Evolutionary conservation across 345 rosid species (phyloP), one percentile per base, ranked within the genome.

Genomic region (Bruguiera sexangula): DNA sequence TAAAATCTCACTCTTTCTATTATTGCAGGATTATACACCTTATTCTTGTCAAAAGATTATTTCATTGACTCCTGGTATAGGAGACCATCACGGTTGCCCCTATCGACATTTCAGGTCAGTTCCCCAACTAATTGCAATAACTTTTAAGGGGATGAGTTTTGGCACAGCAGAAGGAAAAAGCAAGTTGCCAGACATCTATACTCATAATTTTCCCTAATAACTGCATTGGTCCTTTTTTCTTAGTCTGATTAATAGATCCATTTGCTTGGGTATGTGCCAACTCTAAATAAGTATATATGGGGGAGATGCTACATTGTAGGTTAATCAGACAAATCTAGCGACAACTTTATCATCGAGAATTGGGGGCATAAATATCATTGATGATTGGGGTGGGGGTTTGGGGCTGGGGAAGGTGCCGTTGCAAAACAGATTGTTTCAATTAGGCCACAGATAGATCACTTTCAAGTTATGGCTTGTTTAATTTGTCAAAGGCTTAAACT

Each of bases 41-140:
- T 92, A 85, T 84, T 87, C 96, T 70, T 95, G 97, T 83, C 96
- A 87, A 74, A 95, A 88, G 75, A 79, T 87, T 68, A 92, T 92
- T 63, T 83, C 87, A 34, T 83, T 80, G 57, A 87, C 90, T 66
- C 98, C 98, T 77, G 87, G 92, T 16, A 84, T 77, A 48, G 97
- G 99, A 26, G 96, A 92, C 77, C 91, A 95, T 77, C 96, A 90
- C 66, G 96, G 99, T 64, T 95, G 97, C 67, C 99, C 99, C 43
- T 95, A 85, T 75, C 85, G 96, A 69, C 96, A 92, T 84, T 92
- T 95, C 82, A 92, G 99, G 97, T 92, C 55, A 76, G 62, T 71
- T 68, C 57, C 27, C 18, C 67, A 60, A 27, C 56, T 60, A 52
- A 18, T 56, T 61, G n/a, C 22, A n/a, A 57, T 32, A 27, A 30